Conservation (phyloP, 306 rosid species). For the Lathyrus oleraceus region DNA sequence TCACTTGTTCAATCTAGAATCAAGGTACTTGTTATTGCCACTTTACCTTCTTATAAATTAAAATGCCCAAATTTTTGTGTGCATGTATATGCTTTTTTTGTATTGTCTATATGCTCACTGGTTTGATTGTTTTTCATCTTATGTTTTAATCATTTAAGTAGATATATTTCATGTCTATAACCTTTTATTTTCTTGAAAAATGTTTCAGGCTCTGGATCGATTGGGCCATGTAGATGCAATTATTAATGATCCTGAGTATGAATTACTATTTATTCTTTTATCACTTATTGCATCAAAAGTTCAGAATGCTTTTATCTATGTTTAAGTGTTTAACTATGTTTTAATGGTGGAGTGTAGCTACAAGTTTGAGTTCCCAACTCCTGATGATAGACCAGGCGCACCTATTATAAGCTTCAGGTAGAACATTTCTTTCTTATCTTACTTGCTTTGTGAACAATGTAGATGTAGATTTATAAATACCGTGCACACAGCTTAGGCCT, state of each 20-base stretch:
- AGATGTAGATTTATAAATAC: constrained; percentile 29
- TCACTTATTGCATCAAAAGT: neutral
- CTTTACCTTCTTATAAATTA: constrained; percentile 18
- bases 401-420: constrained; percentile 99
- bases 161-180: constrained; percentile 12
- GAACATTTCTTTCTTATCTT: constrained; percentile 18
- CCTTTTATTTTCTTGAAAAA: constrained; percentile 15
- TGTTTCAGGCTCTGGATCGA: constrained; percentile 84
- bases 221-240: constrained; percentile 88
- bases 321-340: constrained; percentile 28
- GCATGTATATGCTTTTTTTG: neutral
- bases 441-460: constrained; percentile 10
- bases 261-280: constrained; percentile 40
- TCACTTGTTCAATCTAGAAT: constrained; percentile 99
- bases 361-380: constrained; percentile 99
- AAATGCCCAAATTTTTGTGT: constrained; percentile 16
- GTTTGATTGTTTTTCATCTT: constrained; percentile 24
- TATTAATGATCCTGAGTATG: constrained; percentile 97
- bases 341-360: constrained; percentile 63
- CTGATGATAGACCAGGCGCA: constrained; percentile 98
- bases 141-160: constrained; percentile 16
- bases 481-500: constrained; percentile 1
- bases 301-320: constrained; percentile 5
- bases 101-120: constrained; percentile 24
- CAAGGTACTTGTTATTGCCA: constrained; percentile 61